Evolutionary conservation across 805 yeast species (phyloP).

Genomic region (Saturnispora galanensis): DNA sequence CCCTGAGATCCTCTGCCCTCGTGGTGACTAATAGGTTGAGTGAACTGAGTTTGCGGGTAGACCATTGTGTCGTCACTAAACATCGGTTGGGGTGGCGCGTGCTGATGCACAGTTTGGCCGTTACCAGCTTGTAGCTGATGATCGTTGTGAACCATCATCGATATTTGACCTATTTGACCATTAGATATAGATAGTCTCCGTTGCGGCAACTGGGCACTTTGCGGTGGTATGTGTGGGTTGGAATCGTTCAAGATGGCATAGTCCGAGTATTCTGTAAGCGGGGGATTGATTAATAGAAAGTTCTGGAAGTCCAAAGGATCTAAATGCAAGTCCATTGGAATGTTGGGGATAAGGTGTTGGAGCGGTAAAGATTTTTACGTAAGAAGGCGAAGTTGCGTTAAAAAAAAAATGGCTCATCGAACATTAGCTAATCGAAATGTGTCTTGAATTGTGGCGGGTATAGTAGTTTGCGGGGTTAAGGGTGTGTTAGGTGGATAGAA

Average conservation of each 20-base stretch:
- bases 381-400: too few species aligned
- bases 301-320: conserved; percentile 29
- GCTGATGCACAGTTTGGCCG: neutral
- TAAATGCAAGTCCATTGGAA: conserved; percentile 19
- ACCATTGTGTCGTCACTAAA: too few species aligned
- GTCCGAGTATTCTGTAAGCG: conserved; percentile 25
- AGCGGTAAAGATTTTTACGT: too few species aligned
- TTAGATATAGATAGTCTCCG: conserved; percentile 74
- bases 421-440: too few species aligned
- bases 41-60: neutral
- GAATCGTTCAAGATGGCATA: conserved; percentile 10
- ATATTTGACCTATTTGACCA: conserved; percentile 74
- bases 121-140: conserved; percentile 3
- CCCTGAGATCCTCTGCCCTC: neutral
- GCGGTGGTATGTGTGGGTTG: neutral
- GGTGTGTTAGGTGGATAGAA: too few species aligned
- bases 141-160: conserved; percentile 21
- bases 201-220: conserved; percentile 22
- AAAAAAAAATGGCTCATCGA: too few species aligned
- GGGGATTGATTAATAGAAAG: conserved; percentile 28
- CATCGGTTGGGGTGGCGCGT: neutral
- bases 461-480: too few species aligned
- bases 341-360: neutral
- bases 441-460: too few species aligned
- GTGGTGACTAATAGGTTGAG: conserved; percentile 4